Conservation (phyloP, 1,284 basidiomycete species). For the Tilletia setariae region DNA sequence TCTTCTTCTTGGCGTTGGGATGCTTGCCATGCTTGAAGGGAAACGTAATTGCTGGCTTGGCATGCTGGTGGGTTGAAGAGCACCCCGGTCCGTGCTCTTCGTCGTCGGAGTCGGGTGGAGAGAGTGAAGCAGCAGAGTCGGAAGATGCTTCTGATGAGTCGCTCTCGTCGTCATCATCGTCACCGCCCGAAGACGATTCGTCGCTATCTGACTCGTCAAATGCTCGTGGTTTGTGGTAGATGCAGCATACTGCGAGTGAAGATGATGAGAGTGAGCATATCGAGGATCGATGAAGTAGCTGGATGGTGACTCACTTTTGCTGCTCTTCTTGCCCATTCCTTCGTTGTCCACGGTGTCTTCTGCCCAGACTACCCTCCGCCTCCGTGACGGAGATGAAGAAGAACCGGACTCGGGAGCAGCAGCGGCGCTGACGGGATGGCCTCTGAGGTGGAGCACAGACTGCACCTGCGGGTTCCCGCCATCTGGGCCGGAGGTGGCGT, state of each 20-base stretch:
- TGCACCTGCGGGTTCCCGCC: no score
- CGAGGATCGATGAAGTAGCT: neutral
- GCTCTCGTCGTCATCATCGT: slow-evolving; percentile 7
- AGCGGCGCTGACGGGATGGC: neutral
- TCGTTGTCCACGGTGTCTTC: slow-evolving; percentile 51
- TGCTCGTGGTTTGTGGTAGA: slow-evolving; percentile 49
- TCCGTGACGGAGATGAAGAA: neutral
- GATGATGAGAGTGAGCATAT: neutral
- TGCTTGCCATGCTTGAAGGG: slow-evolving; percentile 15
- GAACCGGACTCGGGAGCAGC: neutral
- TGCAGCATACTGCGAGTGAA: slow-evolving; percentile 42
- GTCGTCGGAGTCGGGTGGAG: neutral
- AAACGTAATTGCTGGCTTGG: neutral
- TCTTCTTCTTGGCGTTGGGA: slow-evolving; percentile 8
- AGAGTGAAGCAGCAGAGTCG: neutral
- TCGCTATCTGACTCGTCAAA: slow-evolving; percentile 44
- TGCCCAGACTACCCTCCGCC: slow-evolving; percentile 34
- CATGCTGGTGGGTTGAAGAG: neutral
- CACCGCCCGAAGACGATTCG: slow-evolving; percentile 14
- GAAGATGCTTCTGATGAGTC: neutral
- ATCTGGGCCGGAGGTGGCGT: neutral
- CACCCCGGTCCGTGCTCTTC: neutral
- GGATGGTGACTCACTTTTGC: slow-evolving; percentile 40
- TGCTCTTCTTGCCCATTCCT: slow-evolving; percentile 42
- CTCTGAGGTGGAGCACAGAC: neutral